Base-by-base conservation (phyloP, 352 stramenopile species). In the Aphanomyces euteiches region DNA sequence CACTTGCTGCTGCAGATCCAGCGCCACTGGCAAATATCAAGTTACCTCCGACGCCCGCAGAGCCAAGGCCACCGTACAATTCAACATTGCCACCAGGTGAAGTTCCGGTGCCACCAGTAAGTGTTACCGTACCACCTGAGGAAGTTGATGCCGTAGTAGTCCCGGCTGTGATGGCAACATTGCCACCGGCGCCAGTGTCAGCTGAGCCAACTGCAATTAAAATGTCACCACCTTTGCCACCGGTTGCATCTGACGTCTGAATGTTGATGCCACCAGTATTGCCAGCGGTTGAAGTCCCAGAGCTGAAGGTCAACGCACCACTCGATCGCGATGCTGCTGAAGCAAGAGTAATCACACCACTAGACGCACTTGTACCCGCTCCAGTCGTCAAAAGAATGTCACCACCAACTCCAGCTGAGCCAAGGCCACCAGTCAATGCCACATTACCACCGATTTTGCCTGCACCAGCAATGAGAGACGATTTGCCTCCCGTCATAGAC, bases 11-110 rank as follows among this genome's bases (percentile, higher is more conserved):
- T 57, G 67, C 61, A 39, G 75, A 71, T 60, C 78, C 79, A 12
- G 73, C 74, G 36, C 78, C 80, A 60, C 77, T 81, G 7, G 69
- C 75, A 50, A 82, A 59, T 37, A 65, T 53, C 53, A 88, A 73
- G 38, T 75, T 74, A 15, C 80, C 80, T 1, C 79, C 78, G 57
- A 72, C 36, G 7, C 75, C 72, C 59, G 72, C 54, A 7, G 38
- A 15, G 0, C 73, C 73, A 21, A 21, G 45, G 60, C 67, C 69
- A 15, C 41, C 57, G 3, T 43, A 39, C 12, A 72, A 41, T 6
- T 47, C 41, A 7, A 82, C 41, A 48, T 74, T 57, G 43, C 78
- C 78, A 41, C 78, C 78, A 41, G 59, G 73, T 28, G 64, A 72
- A 12, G 71, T 72, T n/a, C 79, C 79, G 68, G 74, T 66, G 19